phyloP scores from a whole-genome alignment of 2,329 filamentous ascomycete genomes.

The Keithomyces neogunnii region DNA sequence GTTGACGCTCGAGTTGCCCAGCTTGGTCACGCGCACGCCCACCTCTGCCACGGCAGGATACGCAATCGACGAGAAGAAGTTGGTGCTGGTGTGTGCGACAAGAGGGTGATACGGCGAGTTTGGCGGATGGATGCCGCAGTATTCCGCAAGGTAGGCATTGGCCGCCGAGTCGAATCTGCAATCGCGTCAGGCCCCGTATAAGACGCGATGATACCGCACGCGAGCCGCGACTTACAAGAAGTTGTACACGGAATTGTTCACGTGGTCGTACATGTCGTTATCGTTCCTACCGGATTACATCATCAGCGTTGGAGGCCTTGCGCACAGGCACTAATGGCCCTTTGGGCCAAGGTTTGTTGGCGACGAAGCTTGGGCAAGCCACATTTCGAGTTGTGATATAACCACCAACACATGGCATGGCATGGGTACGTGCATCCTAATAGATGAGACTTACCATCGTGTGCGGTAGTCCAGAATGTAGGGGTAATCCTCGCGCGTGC shows the following conservation, averaged over 20 bases:
- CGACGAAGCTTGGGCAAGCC: neutral
- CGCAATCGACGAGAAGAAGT: conserved; percentile 74
- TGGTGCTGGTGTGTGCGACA: conserved; percentile 76
- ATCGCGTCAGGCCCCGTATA: neutral
- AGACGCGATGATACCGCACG: too few species aligned
- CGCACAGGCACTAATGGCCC: neutral
- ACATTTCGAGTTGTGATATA: neutral
- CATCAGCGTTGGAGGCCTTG: neutral
- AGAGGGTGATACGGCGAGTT: conserved; percentile 68
- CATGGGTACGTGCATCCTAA: neutral
- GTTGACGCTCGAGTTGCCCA: conserved; percentile 78
- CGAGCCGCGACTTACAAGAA: conserved; percentile 45
- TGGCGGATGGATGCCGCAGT: conserved; percentile 65
- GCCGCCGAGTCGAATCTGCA: conserved; percentile 76
- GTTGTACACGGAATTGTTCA: conserved; percentile 87
- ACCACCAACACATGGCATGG: neutral
- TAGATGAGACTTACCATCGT: conserved; percentile 54
- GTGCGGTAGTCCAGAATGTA: conserved; percentile 78
- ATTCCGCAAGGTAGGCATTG: conserved; percentile 77
- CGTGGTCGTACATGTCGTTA: conserved; percentile 91
- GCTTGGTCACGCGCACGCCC: conserved; percentile 70
- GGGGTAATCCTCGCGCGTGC: conserved; percentile 63
- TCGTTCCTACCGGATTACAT: conserved; percentile 56
- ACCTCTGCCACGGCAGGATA: conserved; percentile 80
- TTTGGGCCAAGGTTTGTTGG: neutral